Base-by-base conservation (phyloP, 2,329 filamentous ascomycete species). In the Botrytis pseudocinerea region DNA sequence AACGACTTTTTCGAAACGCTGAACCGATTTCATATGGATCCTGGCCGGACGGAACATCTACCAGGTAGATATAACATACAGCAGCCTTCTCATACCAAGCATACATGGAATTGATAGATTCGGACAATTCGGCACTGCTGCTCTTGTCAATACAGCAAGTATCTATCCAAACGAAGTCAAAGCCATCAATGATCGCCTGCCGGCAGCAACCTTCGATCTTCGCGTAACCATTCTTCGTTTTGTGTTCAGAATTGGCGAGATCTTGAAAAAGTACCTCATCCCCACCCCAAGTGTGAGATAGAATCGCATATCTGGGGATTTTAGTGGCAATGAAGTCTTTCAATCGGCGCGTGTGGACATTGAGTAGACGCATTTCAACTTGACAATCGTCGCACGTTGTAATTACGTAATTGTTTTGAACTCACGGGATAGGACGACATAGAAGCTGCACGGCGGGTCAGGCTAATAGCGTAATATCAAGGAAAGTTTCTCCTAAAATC, bases 91-190 rank as follows among this genome's bases (percentile, higher is more conserved):
- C 35, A 60, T 76, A 76, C 75, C 75, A 76, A 22, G 61, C 25
- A 28, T 64, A 76, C 70, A 76, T 76, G 4, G 57, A 65, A 35
- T 74, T 76, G 57, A 76, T 74, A 14, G 69, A 51, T 62, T 74
- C 72, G 22, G 69, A 69, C 8, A 76, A 42, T 40, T 76, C 75
- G 12, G 72, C 63, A 22, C 48, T 61, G 63, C 69, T 74, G 18
- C 57, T 69, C 64, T 76, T 76, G 51, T 76, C 74, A 44, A 76
- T 74, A 66, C 73, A 74, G 28, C 75, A 74, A 42, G 74, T 74
- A 66, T 76, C 74, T 51, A 75, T 74, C 74, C 69, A 71, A 51
- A 73, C 25, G 5, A 40, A 72, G 25, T 42, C 51, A 35, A 32
- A 54, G 32, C 22, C 7, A 38, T 69, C 64, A n/a, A 25, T 35